phyloP scores from a whole-genome alignment of 257 asterid species.

The Solanum arcanum region DNA sequence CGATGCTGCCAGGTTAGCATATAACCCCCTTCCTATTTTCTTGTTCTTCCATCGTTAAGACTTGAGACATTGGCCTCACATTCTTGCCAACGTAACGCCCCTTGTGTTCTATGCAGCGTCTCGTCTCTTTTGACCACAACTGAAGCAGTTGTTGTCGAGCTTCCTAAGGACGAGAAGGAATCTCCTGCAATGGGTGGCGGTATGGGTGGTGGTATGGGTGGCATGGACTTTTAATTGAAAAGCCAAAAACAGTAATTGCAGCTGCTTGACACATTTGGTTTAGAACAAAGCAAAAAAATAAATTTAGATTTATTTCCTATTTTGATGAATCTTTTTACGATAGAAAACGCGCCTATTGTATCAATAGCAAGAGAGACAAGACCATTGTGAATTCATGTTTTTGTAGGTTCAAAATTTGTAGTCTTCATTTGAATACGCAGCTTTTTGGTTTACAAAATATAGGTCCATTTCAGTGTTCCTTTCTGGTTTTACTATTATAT shows the following conservation, averaged over 20 bases:
- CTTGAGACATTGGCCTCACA: neutral
- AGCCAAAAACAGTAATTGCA: neutral
- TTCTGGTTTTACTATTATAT: neutral
- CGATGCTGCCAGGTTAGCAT: conserved; percentile 80
- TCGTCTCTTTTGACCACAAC: conserved; percentile 88
- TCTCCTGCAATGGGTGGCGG: conserved; percentile 60
- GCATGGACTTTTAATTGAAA: conserved; percentile 51
- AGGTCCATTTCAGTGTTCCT: neutral
- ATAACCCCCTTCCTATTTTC: neutral
- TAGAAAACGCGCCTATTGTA: neutral
- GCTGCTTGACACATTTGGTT: neutral
- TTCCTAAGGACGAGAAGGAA: conserved; percentile 61
- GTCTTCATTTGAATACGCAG: neutral
- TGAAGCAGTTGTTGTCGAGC: conserved; percentile 77
- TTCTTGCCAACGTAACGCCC: neutral
- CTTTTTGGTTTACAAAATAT: neutral
- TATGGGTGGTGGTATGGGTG: conserved; percentile 70
- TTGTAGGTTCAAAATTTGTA: neutral
- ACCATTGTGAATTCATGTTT: neutral
- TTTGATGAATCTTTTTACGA: neutral
- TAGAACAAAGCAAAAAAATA: neutral
- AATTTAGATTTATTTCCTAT: neutral
- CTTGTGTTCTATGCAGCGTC: conserved; percentile 34
- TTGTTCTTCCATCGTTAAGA: neutral
- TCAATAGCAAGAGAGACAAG: neutral